Percentiles rank a stretch among this genome's conserved stretches.
Conservation (phyloP, 495 filamentous ascomycete species). For the Hyaloscypha bicolor region DNA sequence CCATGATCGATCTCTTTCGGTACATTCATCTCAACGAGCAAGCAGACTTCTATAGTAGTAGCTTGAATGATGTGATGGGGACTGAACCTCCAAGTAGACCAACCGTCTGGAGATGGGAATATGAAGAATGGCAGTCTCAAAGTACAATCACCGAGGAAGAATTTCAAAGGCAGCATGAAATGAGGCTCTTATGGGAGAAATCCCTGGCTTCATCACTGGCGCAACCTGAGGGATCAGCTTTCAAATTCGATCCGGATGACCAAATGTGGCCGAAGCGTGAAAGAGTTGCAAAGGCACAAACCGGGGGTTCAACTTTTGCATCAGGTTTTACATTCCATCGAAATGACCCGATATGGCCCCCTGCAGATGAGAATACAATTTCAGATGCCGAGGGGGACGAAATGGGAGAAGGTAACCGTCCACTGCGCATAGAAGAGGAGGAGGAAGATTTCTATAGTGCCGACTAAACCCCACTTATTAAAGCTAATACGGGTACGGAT, state of each 20-base stretch:
- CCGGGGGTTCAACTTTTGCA: too few relatives aligned
- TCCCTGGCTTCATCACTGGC: not conserved
- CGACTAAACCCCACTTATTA: too few relatives aligned
- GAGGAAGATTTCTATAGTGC: too few relatives aligned
- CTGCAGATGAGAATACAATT: too few relatives aligned
- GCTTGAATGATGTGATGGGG: not conserved
- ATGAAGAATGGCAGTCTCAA: not conserved
- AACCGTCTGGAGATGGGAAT: not conserved
- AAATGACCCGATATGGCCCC: too few relatives aligned
- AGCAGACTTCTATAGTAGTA: constrained; percentile 7
- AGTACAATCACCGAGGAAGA: not conserved
- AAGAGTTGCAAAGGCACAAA: not conserved
- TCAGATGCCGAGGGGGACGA: too few relatives aligned
- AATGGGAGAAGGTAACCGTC: too few relatives aligned
- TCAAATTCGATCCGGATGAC: not conserved
- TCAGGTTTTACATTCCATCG: too few relatives aligned
- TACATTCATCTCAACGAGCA: not conserved
- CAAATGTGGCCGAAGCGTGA: not conserved
- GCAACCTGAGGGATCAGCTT: not conserved
- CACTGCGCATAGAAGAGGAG: too few relatives aligned
- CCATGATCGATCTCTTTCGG: constrained; percentile 17
- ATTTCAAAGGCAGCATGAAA: not conserved
- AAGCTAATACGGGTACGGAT: too few relatives aligned
- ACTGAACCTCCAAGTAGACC: not conserved
- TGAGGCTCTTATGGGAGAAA: not conserved